These are phyloP conservation scores for Abelmoschus esculentus DNA, from an alignment of 345 rosid species.

Conservation along the genomic window DNA sequence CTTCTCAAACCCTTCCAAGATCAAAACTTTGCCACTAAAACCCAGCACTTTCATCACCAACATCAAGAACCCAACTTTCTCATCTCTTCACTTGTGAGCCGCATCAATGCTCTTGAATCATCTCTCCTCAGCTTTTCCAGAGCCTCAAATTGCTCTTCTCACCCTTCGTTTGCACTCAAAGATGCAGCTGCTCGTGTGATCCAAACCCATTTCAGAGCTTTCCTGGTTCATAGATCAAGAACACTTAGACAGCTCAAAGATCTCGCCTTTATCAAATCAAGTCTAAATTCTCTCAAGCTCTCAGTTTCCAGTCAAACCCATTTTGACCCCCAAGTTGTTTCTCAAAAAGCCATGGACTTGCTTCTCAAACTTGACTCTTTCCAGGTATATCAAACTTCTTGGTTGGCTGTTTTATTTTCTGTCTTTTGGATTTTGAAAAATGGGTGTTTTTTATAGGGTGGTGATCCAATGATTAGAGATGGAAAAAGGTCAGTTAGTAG, in stretches of 20 bases:
- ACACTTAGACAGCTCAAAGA: conserved; percentile 70
- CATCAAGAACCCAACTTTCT: conserved; percentile 10
- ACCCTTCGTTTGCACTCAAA: conserved; percentile 32
- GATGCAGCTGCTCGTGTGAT: conserved; percentile 80
- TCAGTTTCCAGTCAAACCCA: conserved; percentile 42
- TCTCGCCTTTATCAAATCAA: conserved; percentile 62
- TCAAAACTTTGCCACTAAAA: conserved; percentile 9
- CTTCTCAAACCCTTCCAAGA: conserved; percentile 12
- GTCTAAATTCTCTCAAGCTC: conserved; percentile 50
- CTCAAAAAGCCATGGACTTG: conserved; percentile 56
- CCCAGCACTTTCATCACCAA: no score
- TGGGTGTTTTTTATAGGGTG: conserved; percentile 26
- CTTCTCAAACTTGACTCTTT: conserved; percentile 63
- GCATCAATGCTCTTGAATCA: conserved; percentile 44
- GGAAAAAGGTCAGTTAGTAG: conserved; percentile 65
- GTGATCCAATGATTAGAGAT: conserved; percentile 71
- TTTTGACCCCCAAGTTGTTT: conserved; percentile 36
- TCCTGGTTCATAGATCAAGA: conserved; percentile 69
- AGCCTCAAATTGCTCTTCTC: background rate
- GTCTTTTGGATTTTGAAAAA: background rate
- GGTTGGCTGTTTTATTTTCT: no score
- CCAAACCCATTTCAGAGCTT: conserved; percentile 68
- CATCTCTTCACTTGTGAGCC: conserved; percentile 45
- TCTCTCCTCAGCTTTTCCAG: conserved; percentile 30
- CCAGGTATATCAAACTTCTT: conserved; percentile 37